These are phyloP conservation scores for Ceratocystis albifundus DNA, from an alignment of 2,329 filamentous ascomycete species.

Conservation along the genomic window DNA sequence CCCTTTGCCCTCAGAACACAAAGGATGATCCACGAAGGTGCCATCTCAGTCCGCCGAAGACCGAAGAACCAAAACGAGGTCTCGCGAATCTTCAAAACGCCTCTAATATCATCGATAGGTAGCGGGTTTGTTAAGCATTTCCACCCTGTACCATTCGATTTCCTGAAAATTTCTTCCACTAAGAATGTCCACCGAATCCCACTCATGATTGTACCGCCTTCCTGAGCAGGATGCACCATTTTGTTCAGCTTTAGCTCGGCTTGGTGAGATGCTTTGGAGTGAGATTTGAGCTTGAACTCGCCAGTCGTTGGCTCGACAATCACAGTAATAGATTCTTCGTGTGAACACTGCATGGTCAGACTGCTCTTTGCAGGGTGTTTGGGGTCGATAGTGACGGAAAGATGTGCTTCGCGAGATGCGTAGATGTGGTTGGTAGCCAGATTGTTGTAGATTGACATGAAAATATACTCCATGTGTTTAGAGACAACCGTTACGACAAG, in stretches of 20 bases:
- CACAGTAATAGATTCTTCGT: conserved; percentile 31
- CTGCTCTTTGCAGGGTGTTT: conserved; percentile 54
- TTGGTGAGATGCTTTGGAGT: conserved; percentile 43
- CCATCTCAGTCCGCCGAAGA: conserved; percentile 63
- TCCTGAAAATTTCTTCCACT: conserved; percentile 49
- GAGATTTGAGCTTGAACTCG: conserved; percentile 58
- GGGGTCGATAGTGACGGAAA: conserved; percentile 47
- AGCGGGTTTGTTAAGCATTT: conserved; percentile 39
- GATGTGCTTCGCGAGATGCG: conserved; percentile 44
- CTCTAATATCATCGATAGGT: conserved; percentile 44
- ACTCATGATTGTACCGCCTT: conserved; percentile 48
- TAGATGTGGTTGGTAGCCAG: conserved; percentile 52
- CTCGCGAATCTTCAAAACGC: conserved; percentile 51
- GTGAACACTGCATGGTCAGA: conserved; percentile 53
- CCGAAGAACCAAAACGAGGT: conserved; percentile 52
- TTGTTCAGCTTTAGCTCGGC: conserved; percentile 56
- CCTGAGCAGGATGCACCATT: conserved; percentile 43
- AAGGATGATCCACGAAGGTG: conserved; percentile 58
- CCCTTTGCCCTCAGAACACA: conserved; percentile 59
- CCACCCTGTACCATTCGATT: conserved; percentile 57
- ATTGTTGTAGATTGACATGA: conserved; percentile 53
- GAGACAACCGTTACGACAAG: conserved; percentile 65
- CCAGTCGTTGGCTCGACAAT: conserved; percentile 70
- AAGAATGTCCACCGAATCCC: conserved; percentile 50
- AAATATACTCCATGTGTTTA: conserved; percentile 59